Base-by-base conservation (phyloP, 345 rosid genomes). In the Barbarea vulgaris region DNA sequence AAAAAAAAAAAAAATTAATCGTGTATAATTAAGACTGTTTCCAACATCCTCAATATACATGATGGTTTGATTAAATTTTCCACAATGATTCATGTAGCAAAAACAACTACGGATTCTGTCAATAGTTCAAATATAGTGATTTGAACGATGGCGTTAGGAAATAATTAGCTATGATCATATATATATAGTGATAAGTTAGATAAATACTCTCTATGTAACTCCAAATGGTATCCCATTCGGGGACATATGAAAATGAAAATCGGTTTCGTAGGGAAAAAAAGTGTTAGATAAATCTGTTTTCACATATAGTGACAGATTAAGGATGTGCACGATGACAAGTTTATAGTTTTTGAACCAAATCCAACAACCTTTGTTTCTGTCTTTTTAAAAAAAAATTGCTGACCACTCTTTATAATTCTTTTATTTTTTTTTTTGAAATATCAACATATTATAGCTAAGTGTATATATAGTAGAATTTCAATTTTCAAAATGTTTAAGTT, bases 1-100 rank as follows among this genome's bases (percentile, higher is more conserved):
- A n/a, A n/a, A n/a, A n/a, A n/a, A n/a, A n/a, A n/a, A n/a, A n/a
- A n/a, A n/a, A n/a, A n/a, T n/a, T n/a, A 28, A 24, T 68, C 8
- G 30, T n/a, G 63, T 68, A 25, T 56, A 39, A 4, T 39, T 39
- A 54, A 39, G 14, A 41, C 41, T 18, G 41, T 56, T 69, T 69
- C 64, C 9, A 42, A 27, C 30, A 28, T 70, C 37, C 37, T 30
- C 28, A 56, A n/a, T 19, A 46, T 21, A 30, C 30, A 52, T 41
- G 46, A 48, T 70, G 34, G 31, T n/a, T 21, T 19, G 18, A 58
- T 14, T 37, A 10, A 42, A 34, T 57, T 42, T 25, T 3, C 42
- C 34, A 70, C 65, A 10, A 39, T 69, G 21, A 44, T 31, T 31
- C 55, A 57, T 30, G 56, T 27, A 25, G 62, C 36, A 52, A 10